Conservation (phyloP, 2,329 filamentous ascomycete species). For the Aspergillus viridinutans region DNA sequence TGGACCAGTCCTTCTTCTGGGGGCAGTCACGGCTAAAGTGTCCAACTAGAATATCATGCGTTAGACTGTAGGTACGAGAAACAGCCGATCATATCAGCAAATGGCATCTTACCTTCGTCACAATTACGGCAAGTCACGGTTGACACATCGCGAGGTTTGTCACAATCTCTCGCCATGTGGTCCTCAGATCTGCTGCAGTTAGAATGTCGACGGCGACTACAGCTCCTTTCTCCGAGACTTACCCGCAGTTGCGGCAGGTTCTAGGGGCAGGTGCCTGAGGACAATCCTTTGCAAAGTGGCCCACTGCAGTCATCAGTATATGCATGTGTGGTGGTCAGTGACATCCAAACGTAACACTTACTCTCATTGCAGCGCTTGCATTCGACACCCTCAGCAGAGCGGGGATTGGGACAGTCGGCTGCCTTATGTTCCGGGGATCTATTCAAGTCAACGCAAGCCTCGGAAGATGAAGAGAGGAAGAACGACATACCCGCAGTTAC, state of each 20-base stretch:
- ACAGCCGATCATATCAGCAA: background rate
- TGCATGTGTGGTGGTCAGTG: background rate
- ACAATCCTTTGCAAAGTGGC: slow-evolving; percentile 47
- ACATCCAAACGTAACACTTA: slow-evolving; percentile 12
- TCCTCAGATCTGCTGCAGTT: slow-evolving; percentile 34
- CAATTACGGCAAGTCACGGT: slow-evolving; percentile 45
- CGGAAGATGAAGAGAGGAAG: background rate
- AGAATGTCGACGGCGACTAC: slow-evolving; percentile 6
- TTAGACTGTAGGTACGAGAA: slow-evolving; percentile 7
- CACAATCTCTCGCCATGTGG: slow-evolving; percentile 42
- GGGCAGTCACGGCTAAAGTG: slow-evolving; percentile 44
- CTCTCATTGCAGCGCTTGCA: slow-evolving; percentile 43
- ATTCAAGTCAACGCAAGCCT: slow-evolving; percentile 13
- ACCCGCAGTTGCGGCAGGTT: slow-evolving; percentile 46
- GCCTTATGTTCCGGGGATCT: slow-evolving; percentile 45
- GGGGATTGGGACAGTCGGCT: slow-evolving; percentile 46
- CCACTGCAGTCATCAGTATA: slow-evolving; percentile 25
- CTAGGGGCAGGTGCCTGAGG: slow-evolving; percentile 31
- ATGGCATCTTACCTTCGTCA: slow-evolving; percentile 33
- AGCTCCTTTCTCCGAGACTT: slow-evolving; percentile 10
- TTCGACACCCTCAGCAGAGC: slow-evolving; percentile 41
- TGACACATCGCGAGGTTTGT: slow-evolving; percentile 37
- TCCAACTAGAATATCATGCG: slow-evolving; percentile 26
- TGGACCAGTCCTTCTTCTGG: slow-evolving; percentile 40
- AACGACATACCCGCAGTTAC: slow-evolving; percentile 48